Conservation (phyloP, 139 green algal genomes). For the Yamagishiella unicocca region DNA sequence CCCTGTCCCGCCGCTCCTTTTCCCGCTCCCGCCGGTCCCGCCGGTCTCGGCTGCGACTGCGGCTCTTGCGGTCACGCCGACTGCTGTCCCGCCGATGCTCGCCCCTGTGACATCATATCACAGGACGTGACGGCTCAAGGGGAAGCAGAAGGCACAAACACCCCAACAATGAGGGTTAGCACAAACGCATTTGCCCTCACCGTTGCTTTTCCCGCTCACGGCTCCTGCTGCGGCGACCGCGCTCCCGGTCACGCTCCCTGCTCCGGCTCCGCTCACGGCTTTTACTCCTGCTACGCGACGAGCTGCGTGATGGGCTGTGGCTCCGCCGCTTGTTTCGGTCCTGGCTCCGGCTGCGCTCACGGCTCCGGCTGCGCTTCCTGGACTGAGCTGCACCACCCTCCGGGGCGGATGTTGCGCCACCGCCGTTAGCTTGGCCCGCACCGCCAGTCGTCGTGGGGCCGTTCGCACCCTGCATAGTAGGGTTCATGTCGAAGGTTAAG, state of each 20-base stretch:
- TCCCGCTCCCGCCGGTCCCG: slow-evolving; percentile 6
- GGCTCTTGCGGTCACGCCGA: not conserved
- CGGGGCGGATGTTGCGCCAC: not conserved
- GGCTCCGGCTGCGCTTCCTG: slow-evolving; percentile 33
- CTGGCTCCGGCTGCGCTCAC: slow-evolving; percentile 6
- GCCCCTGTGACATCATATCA: not conserved
- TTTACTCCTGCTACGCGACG: not conserved
- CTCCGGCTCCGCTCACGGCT: not conserved
- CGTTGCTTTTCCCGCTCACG: slow-evolving; percentile 33
- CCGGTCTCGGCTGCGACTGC: slow-evolving; percentile 30
- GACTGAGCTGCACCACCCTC: slow-evolving; percentile 20
- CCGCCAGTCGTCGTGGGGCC: not conserved
- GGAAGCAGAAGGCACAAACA: not conserved
- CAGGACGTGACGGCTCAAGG: not conserved
- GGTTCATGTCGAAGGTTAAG: no score
- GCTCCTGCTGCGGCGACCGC: slow-evolving; percentile 18
- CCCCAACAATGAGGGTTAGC: not conserved
- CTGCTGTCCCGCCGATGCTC: not conserved
- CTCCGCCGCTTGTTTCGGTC: not conserved
- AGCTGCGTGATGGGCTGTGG: not conserved
- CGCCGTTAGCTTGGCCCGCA: not conserved
- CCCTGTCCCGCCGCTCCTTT: slow-evolving; percentile 13
- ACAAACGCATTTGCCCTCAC: not conserved
- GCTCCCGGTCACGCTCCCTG: slow-evolving; percentile 9
- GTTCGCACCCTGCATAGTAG: not conserved